A percentile compares a stretch with the other conserved stretches of the same genome.
phyloP scores from a whole-genome alignment of 495 filamentous ascomycete species.

The Mytilinidion resinicola region DNA sequence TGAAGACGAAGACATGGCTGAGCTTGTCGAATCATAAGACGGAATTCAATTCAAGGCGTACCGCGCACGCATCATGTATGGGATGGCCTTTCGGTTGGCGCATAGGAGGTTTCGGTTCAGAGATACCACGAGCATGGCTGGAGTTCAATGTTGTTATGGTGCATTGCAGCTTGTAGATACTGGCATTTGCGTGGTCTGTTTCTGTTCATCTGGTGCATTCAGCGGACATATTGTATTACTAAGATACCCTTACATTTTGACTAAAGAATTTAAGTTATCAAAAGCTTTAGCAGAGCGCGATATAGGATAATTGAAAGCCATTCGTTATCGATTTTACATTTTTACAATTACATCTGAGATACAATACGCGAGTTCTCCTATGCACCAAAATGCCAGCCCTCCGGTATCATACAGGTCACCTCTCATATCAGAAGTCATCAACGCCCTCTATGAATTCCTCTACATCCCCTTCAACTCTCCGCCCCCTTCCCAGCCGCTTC shows the following conservation, averaged over 20 bases:
- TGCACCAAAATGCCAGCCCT: background rate
- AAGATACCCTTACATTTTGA: conserved; percentile 21
- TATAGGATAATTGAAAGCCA: too few relatives aligned
- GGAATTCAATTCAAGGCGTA: too few relatives aligned
- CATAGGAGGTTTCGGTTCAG: background rate
- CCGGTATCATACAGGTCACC: background rate
- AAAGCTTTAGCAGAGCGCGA: too few relatives aligned
- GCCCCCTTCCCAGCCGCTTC: conserved; percentile 19
- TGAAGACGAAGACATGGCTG: conserved; percentile 24
- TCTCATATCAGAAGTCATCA: background rate
- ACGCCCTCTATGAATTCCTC: conserved; percentile 5
- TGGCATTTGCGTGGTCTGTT: background rate
- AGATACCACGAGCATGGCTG: conserved; percentile 4
- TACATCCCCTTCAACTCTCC: conserved; percentile 17
- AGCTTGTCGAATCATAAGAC: conserved; percentile 9
- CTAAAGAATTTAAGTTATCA: too few relatives aligned
- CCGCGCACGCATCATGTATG: background rate
- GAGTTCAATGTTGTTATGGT: background rate
- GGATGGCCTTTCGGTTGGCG: background rate
- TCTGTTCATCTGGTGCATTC: conserved; percentile 4
- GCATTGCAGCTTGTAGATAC: background rate
- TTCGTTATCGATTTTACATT: too few relatives aligned
- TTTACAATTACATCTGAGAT: background rate
- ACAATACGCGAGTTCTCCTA: background rate
- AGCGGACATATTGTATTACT: conserved; percentile 8